phyloP scores from a whole-genome alignment of 148 eudicot genomes.

The Agrostemma githago region DNA sequence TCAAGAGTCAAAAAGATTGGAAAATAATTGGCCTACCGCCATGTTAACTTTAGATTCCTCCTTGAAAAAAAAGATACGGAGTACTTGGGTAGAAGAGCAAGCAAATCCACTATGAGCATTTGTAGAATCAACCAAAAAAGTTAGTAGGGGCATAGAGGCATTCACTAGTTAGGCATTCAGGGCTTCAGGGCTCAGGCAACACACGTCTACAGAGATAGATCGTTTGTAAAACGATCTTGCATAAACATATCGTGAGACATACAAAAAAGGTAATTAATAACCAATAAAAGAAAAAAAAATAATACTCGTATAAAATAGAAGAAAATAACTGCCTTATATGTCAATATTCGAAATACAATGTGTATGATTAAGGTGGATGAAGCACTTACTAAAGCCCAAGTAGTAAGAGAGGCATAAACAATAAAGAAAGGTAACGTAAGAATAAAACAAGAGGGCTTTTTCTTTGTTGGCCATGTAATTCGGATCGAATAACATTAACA shows the following conservation, averaged over 20 bases:
- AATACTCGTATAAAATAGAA: no score
- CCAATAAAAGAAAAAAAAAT: no score
- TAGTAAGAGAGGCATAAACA: not conserved
- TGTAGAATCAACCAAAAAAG: not conserved
- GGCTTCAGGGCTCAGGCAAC: no score
- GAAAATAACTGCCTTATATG: no score
- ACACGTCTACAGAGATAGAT: no score
- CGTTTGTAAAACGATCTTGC: no score
- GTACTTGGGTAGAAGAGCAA: not conserved
- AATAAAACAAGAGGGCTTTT: not conserved
- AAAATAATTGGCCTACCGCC: slow-evolving; percentile 20
- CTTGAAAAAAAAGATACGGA: not conserved
- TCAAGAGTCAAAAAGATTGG: slow-evolving; percentile 19
- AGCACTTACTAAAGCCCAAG: not conserved
- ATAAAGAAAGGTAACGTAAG: not conserved
- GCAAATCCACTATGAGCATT: not conserved
- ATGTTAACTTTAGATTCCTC: not conserved
- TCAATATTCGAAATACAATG: no score
- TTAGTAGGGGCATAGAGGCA: no score
- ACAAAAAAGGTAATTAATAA: no score
- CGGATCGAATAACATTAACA: slow-evolving; percentile 25
- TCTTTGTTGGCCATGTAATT: slow-evolving; percentile 10
- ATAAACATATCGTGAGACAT: no score
- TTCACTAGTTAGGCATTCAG: no score
- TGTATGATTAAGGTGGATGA: not conserved